A percentile compares a stretch with the other conserved stretches of the same genome.
phyloP scores from a whole-genome alignment of 495 filamentous ascomycete species.

The Cenococcum geophilum region DNA sequence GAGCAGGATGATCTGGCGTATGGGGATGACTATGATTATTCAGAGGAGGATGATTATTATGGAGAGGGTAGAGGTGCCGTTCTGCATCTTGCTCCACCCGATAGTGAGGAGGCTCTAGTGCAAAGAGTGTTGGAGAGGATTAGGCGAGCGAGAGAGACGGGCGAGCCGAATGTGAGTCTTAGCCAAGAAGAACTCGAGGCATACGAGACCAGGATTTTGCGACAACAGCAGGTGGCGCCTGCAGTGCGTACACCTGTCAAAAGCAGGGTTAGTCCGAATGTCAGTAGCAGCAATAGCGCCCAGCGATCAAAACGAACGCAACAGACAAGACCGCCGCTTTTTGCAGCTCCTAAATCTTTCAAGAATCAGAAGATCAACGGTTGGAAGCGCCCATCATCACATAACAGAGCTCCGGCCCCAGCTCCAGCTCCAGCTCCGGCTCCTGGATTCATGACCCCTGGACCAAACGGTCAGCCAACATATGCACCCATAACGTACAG shows the following conservation, averaged over 20 bases:
- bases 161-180: constrained; percentile 23
- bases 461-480: constrained; percentile 33
- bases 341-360: neutral
- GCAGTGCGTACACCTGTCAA: constrained; percentile 24
- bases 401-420: neutral
- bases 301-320: constrained; percentile 14
- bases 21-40: constrained; percentile 27
- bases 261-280: constrained; percentile 8
- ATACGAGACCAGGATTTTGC: constrained; percentile 16
- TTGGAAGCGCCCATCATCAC: constrained; percentile 21
- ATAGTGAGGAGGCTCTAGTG: constrained; percentile 26
- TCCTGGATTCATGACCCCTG: constrained; percentile 35
- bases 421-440: constrained; percentile 3
- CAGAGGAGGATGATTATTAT: constrained; percentile 24
- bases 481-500: constrained; percentile 32
- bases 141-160: constrained; percentile 23
- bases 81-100: constrained; percentile 12
- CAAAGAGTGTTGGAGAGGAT: constrained; percentile 28
- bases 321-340: constrained; percentile 17
- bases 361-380: constrained; percentile 13
- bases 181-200: constrained; percentile 26
- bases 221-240: constrained; percentile 16
- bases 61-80: constrained; percentile 5
- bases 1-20: constrained; percentile 20
- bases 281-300: constrained; percentile 7